Percentiles rank a stretch among this genome's conserved stretches.
phyloP scores from a whole-genome alignment of 805 yeast species.

The Metschnikowia anglica region DNA sequence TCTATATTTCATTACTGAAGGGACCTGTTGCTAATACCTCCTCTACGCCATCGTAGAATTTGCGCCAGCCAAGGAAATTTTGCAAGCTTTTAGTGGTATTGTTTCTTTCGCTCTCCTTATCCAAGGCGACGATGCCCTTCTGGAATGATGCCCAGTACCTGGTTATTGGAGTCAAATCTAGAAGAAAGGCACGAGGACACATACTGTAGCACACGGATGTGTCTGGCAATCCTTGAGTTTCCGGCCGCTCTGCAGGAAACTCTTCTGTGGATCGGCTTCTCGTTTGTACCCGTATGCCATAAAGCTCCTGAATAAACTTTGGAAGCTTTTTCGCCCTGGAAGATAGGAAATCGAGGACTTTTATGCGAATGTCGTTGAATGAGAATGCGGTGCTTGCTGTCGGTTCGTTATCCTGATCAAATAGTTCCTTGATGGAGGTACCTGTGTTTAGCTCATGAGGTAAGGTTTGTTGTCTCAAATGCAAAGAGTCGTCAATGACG shows the following conservation, averaged over 20 bases:
- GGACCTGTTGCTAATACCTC: slow-evolving; percentile 17
- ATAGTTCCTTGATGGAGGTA: slow-evolving; percentile 10
- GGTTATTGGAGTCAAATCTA: slow-evolving; percentile 34
- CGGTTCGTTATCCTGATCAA: not conserved
- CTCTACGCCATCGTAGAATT: slow-evolving; percentile 27
- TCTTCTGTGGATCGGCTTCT: slow-evolving; percentile 17
- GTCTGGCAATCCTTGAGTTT: slow-evolving; percentile 34
- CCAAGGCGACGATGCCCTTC: slow-evolving; percentile 24
- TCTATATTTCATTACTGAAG: not conserved
- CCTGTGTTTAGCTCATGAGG: slow-evolving; percentile 44
- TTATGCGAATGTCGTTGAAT: slow-evolving; percentile 14
- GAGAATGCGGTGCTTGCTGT: not conserved
- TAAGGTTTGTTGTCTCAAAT: slow-evolving; percentile 28
- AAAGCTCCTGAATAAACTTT: slow-evolving; percentile 28
- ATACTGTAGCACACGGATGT: slow-evolving; percentile 30
- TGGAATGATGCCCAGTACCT: slow-evolving; percentile 39
- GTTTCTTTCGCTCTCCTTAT: slow-evolving; percentile 14
- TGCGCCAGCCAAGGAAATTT: slow-evolving; percentile 34
- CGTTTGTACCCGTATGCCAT: slow-evolving; percentile 21
- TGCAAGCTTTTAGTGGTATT: slow-evolving; percentile 25
- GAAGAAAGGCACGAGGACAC: slow-evolving; percentile 25
- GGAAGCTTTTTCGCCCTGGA: slow-evolving; percentile 39
- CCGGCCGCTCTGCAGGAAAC: slow-evolving; percentile 14
- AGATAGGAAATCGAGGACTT: slow-evolving; percentile 26
- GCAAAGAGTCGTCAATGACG: slow-evolving; percentile 32